Percentiles rank a stretch among this genome's conserved stretches.
These are phyloP conservation scores for Aspergillus calidoustus DNA, from an alignment of 2,329 filamentous ascomycete genomes.

Conservation along the genomic window DNA sequence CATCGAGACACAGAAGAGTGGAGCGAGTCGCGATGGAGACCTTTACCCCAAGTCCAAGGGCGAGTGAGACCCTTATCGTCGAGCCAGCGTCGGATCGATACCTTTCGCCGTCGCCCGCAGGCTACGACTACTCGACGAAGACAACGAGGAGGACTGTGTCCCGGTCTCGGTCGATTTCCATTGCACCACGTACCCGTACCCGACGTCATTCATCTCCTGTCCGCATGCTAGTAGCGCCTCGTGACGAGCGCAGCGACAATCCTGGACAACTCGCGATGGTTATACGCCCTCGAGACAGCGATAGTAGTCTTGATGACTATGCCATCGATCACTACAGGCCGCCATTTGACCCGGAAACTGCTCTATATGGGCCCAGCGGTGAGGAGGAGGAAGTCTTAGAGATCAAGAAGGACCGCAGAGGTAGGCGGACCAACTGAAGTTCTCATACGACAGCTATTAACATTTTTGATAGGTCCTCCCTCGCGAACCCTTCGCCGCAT, in stretches of 20 bases:
- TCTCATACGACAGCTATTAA: neutral
- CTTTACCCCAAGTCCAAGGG: conserved; percentile 32
- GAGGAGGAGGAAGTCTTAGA: conserved; percentile 57
- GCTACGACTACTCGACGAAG: conserved; percentile 34
- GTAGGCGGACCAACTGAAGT: conserved; percentile 57
- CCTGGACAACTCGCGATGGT: conserved; percentile 55
- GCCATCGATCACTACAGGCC: conserved; percentile 54
- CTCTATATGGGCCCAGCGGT: conserved; percentile 39
- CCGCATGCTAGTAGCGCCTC: conserved; percentile 30
- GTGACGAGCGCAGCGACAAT: conserved; percentile 41
- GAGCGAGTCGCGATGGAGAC: conserved; percentile 37
- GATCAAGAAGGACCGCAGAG: conserved; percentile 90
- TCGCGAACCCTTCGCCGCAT: conserved; percentile 69
- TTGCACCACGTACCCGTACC: conserved; percentile 32
- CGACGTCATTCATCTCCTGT: conserved; percentile 44
- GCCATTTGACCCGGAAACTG: conserved; percentile 34
- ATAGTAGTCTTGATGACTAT: conserved; percentile 58
- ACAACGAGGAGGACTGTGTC: conserved; percentile 33
- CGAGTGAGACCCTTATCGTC: conserved; percentile 37
- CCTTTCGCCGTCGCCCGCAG: conserved; percentile 30
- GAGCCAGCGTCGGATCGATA: conserved; percentile 37
- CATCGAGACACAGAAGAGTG: conserved; percentile 25
- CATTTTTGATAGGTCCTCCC: conserved; percentile 59
- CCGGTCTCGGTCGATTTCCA: conserved; percentile 42
- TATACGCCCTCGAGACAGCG: conserved; percentile 51